phyloP scores from a whole-genome alignment of 1,139 yeast species.

The Protomyces macrosporus region DNA sequence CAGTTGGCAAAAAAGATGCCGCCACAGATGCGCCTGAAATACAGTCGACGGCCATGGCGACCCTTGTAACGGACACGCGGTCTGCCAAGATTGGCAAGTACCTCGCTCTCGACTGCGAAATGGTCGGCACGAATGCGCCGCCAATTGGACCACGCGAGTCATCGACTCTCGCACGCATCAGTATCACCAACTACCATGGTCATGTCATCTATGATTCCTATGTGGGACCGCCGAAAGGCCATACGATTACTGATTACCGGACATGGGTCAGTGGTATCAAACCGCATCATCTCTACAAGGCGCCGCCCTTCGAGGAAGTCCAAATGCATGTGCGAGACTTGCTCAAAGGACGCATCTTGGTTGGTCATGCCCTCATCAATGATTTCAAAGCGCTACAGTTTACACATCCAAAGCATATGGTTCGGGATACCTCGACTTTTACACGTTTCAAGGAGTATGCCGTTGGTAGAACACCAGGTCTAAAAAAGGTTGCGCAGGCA shows the following conservation, averaged over 20 bases:
- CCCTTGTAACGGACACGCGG: constrained; percentile 7
- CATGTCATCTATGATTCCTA: constrained; percentile 62
- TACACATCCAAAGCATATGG: constrained; percentile 58
- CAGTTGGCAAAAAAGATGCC: not conserved
- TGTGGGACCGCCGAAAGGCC: constrained; percentile 61
- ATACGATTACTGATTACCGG: constrained; percentile 77
- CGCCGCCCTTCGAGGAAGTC: constrained; percentile 51
- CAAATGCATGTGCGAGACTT: constrained; percentile 51
- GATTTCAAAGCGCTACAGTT: constrained; percentile 66
- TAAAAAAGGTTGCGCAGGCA: constrained; percentile 59
- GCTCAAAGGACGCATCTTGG: constrained; percentile 51
- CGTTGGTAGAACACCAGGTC: constrained; percentile 64
- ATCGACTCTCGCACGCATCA: constrained; percentile 78
- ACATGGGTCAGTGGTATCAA: constrained; percentile 91
- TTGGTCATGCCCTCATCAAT: constrained; percentile 81
- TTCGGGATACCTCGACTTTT: constrained; percentile 71
- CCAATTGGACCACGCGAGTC: constrained; percentile 59
- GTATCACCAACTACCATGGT: constrained; percentile 80
- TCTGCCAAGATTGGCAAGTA: constrained; percentile 52
- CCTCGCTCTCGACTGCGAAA: constrained; percentile 86
- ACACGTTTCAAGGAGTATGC: constrained; percentile 55
- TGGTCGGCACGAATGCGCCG: constrained; percentile 60
- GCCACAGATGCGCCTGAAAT: not conserved
- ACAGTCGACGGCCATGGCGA: constrained; percentile 5
- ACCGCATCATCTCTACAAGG: constrained; percentile 47